phyloP scores from a whole-genome alignment of 495 filamentous ascomycete species.

The Staphylotrichum tortipilum region DNA sequence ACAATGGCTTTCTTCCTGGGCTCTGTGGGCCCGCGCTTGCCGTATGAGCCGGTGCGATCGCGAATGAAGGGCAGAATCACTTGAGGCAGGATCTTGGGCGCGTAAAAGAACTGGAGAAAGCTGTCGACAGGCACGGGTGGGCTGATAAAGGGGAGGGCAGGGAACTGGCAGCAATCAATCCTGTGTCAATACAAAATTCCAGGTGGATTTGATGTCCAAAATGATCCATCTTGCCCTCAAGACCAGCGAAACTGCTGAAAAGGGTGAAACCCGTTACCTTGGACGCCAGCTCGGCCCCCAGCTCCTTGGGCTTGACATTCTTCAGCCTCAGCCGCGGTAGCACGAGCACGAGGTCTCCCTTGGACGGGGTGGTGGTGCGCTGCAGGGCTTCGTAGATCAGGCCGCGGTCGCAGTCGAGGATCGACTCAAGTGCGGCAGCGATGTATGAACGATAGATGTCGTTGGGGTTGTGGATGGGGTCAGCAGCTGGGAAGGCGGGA shows the following conservation, averaged over 20 bases:
- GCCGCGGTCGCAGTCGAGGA: neutral
- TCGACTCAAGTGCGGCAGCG: neutral
- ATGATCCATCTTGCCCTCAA: no score
- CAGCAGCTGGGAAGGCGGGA: neutral
- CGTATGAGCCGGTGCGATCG: conserved; percentile 49
- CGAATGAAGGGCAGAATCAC: conserved; percentile 31
- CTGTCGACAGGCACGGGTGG: neutral
- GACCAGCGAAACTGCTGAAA: no score
- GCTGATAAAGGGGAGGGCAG: neutral
- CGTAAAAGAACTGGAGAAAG: conserved; percentile 1
- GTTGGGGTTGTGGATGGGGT: neutral
- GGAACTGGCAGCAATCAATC: neutral
- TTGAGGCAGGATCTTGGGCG: neutral
- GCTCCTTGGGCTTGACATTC: conserved; percentile 65
- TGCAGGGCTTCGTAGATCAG: neutral
- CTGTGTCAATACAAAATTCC: neutral
- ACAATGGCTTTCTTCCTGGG: conserved; percentile 57
- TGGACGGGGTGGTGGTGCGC: conserved; percentile 21
- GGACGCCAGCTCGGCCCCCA: conserved; percentile 58
- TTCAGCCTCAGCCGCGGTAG: conserved; percentile 75
- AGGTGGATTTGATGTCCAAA: no score
- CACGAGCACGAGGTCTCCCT: conserved; percentile 77
- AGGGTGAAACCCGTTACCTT: no score
- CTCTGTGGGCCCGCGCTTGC: conserved; percentile 57
- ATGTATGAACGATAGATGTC: neutral